phyloP scores from a whole-genome alignment of 257 asterid species.

The Solanum etuberosum region DNA sequence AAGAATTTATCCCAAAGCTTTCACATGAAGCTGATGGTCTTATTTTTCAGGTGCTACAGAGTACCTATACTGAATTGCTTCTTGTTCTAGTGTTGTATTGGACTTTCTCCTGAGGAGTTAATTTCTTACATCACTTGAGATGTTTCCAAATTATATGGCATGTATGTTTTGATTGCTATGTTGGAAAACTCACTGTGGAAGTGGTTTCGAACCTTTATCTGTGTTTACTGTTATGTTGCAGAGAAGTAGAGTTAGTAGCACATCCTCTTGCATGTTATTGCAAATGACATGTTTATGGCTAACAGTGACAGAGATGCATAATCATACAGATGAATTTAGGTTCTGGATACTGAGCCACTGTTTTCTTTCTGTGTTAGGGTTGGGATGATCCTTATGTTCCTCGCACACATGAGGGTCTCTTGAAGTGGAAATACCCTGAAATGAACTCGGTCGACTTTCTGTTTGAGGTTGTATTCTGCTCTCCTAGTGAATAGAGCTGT shows the following conservation, averaged over 20 bases:
- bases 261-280: neutral
- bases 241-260: neutral
- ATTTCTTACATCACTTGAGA: neutral
- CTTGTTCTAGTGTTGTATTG: neutral
- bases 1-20: constrained; percentile 84
- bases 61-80: neutral
- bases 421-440: constrained; percentile 94
- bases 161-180: neutral
- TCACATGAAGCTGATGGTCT: constrained; percentile 98
- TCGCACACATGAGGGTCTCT: constrained; percentile 90
- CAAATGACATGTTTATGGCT: neutral
- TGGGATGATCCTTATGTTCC: constrained; percentile 99
- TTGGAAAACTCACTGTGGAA: neutral
- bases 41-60: constrained; percentile 72
- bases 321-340: neutral
- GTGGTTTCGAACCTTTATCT: neutral
- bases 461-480: constrained; percentile 60
- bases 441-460: constrained; percentile 97
- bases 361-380: constrained; percentile 38
- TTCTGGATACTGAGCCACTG: neutral
- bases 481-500: neutral
- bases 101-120: neutral
- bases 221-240: neutral
- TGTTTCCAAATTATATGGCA: neutral
- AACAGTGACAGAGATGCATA: neutral